Evolutionary conservation across 2,329 filamentous ascomycete species (phyloP).

Genomic region (Cordyceps militaris): DNA sequence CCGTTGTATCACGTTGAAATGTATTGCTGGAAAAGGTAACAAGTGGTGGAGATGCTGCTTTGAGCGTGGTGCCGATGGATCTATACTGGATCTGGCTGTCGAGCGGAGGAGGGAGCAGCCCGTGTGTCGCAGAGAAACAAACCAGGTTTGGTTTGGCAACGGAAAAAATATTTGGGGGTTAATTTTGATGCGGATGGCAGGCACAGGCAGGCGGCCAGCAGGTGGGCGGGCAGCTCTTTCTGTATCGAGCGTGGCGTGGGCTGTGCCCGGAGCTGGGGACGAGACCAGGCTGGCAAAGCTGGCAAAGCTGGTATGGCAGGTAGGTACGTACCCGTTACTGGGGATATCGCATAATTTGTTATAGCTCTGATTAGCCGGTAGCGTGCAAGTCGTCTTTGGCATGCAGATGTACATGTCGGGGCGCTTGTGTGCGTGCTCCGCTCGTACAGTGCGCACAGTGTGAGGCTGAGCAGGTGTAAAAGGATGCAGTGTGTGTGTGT

Average conservation of each 20-base stretch:
- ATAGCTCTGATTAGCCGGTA: constrained; percentile 16
- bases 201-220: constrained; percentile 3
- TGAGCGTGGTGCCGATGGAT: constrained; percentile 58
- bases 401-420: constrained; percentile 25
- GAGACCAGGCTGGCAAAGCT: neutral
- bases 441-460: neutral
- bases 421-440: constrained; percentile 18
- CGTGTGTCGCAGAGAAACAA: constrained; percentile 41
- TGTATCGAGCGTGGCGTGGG: constrained; percentile 32
- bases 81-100: constrained; percentile 57
- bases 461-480: neutral
- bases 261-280: constrained; percentile 14
- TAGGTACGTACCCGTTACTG: neutral
- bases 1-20: constrained; percentile 35
- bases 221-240: constrained; percentile 23
- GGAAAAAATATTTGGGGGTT: constrained; percentile 26
- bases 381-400: constrained; percentile 16
- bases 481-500: neutral
- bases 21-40: constrained; percentile 41
- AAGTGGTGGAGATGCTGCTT: constrained; percentile 57
- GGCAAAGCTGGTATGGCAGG: neutral
- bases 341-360: constrained; percentile 19
- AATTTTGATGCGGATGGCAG: constrained; percentile 12
- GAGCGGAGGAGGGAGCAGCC: constrained; percentile 41
- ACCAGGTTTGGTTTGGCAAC: constrained; percentile 43